A percentile compares a stretch with the other conserved stretches of the same genome.
Conservation (phyloP, 441 rosid species). For the Eruca vesicaria region DNA sequence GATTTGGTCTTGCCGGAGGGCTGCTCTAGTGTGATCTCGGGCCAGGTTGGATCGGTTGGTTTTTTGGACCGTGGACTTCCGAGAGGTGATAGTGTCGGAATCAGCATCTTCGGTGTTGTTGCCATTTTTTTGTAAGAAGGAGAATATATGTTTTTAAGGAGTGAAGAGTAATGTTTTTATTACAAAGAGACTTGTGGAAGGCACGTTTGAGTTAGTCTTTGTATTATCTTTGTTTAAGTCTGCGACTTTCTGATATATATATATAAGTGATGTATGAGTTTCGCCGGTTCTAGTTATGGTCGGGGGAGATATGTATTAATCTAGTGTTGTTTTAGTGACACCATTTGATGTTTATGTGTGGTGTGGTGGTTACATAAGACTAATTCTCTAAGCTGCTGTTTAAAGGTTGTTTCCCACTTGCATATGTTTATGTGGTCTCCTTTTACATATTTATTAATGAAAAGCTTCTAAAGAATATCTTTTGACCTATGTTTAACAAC, state of each 20-base stretch:
- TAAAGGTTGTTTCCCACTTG: constrained; percentile 35
- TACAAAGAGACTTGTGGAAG: constrained; percentile 16
- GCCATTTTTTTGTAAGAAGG: constrained; percentile 25
- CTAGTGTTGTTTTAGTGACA: no score
- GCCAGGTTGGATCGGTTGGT: constrained; percentile 17
- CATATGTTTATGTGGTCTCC: constrained; percentile 19
- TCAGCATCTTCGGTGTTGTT: constrained; percentile 32
- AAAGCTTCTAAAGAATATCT: neutral
- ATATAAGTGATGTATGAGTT: neutral
- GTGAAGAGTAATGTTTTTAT: constrained; percentile 10
- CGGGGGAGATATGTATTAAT: constrained; percentile 34
- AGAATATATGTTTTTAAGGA: neutral
- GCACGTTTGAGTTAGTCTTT: constrained; percentile 30
- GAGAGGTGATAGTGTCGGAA: constrained; percentile 35
- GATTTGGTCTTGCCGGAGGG: constrained; percentile 29
- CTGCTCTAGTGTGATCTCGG: constrained; percentile 32
- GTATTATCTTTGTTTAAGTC: no score
- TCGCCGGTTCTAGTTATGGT: constrained; percentile 35
- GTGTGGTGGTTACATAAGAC: no score
- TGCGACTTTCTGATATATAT: neutral
- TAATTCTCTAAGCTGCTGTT: constrained; percentile 27
- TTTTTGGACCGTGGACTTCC: constrained; percentile 34
- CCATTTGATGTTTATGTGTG: no score
- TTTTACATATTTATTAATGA: neutral
- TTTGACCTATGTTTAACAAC: neutral